phyloP scores from a whole-genome alignment of 805 yeast genomes.

The Scheffersomyces spartinae region DNA sequence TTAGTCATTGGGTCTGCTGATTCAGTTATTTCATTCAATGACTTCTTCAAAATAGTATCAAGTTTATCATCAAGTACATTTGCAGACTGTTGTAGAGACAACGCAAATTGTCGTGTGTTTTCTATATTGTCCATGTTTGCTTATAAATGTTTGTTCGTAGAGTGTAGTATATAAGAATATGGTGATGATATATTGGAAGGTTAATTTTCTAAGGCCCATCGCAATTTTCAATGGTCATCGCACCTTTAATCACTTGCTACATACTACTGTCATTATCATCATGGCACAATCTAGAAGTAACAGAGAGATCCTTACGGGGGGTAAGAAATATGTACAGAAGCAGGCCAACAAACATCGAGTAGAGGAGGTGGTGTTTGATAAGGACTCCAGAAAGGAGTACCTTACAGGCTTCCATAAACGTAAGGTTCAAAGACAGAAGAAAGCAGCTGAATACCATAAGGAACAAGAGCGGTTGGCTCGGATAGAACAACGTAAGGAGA shows the following conservation, averaged over 20 bases:
- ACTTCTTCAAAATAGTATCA: constrained; percentile 21
- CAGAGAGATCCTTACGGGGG: constrained; percentile 82
- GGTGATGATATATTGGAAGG: too few relatives aligned
- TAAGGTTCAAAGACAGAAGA: constrained; percentile 77
- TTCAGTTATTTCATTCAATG: constrained; percentile 38
- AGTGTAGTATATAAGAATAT: too few relatives aligned
- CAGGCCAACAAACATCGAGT: constrained; percentile 57
- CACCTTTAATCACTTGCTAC: too few relatives aligned
- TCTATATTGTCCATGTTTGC: constrained; percentile 37
- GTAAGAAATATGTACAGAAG: constrained; percentile 64
- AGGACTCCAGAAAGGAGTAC: constrained; percentile 67
- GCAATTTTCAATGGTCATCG: too few relatives aligned
- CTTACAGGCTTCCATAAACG: constrained; percentile 94
- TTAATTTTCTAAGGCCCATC: too few relatives aligned
- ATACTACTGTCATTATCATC: too few relatives aligned
- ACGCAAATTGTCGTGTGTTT: constrained; percentile 26
- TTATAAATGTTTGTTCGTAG: too few relatives aligned
- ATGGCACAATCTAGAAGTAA: constrained; percentile 34
- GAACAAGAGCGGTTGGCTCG: constrained; percentile 67
- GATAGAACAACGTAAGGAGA: constrained; percentile 63
- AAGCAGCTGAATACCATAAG: constrained; percentile 63
- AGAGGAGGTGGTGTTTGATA: constrained; percentile 78
- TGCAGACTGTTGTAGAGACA: constrained; percentile 24
- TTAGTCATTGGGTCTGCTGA: constrained; percentile 14
- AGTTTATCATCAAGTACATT: constrained; percentile 23